Percentiles rank a stretch among this genome's conserved stretches.
These are phyloP conservation scores for Trametes villosa DNA, from an alignment of 768 basidiomycete genomes.

Conservation along the genomic window DNA sequence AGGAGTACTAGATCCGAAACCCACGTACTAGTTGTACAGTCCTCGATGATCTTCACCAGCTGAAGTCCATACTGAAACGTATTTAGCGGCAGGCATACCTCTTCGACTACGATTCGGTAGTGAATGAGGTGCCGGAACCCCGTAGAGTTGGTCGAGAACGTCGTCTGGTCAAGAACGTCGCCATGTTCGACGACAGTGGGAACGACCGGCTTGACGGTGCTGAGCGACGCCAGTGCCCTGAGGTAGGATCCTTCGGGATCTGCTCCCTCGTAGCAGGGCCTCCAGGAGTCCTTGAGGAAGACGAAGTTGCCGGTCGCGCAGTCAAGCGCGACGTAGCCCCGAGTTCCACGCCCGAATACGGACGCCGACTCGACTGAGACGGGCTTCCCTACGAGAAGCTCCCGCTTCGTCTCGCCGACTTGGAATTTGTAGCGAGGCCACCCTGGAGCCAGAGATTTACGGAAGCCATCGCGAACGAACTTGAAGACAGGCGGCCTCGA, in stretches of 20 bases:
- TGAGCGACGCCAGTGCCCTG: neutral
- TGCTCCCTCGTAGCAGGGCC: neutral
- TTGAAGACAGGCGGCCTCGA: too few species aligned
- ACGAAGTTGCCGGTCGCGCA: neutral
- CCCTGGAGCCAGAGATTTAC: neutral
- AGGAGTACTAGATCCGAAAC: neutral
- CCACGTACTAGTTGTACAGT: neutral
- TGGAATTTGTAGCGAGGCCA: slow-evolving; percentile 15
- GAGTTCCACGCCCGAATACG: slow-evolving; percentile 16
- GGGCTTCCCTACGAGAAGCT: slow-evolving; percentile 15
- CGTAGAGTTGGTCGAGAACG: neutral
- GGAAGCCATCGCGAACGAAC: slow-evolving; percentile 11
- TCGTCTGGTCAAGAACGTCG: neutral
- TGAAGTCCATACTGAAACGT: slow-evolving; percentile 2
- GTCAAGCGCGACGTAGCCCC: slow-evolving; percentile 23
- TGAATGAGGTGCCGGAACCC: neutral
- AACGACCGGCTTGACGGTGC: neutral
- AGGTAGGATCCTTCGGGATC: slow-evolving; percentile 5
- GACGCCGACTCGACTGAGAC: slow-evolving; percentile 1
- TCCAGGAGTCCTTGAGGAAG: slow-evolving; percentile 18
- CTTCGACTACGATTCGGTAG: slow-evolving; percentile 16
- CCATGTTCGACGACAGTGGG: slow-evolving; percentile 10
- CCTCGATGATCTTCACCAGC: slow-evolving; percentile 8
- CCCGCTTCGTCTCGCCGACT: neutral
- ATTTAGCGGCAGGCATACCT: slow-evolving; percentile 6